Percentiles rank a stretch among this genome's conserved stretches.
phyloP scores from a whole-genome alignment of 805 yeast genomes.

The Candida methanosorbosa region DNA sequence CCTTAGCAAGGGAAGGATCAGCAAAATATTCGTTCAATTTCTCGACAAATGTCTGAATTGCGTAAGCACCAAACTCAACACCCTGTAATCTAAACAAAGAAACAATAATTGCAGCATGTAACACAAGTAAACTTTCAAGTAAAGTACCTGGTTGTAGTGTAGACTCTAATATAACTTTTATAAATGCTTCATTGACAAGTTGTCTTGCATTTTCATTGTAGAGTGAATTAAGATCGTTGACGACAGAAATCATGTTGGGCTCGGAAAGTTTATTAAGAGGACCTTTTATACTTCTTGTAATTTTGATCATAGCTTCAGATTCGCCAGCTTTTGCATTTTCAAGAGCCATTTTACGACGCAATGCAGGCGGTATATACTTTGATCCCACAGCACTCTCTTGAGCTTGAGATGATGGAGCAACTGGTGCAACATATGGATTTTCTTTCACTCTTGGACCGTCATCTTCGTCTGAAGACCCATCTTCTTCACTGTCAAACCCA shows the following conservation, averaged over 20 bases:
- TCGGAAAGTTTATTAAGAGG: constrained; percentile 85
- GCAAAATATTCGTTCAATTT: constrained; percentile 40
- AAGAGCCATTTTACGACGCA: constrained; percentile 45
- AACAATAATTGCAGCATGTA: constrained; percentile 70
- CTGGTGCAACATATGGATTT: constrained; percentile 71
- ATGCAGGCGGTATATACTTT: constrained; percentile 81
- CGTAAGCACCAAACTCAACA: constrained; percentile 80
- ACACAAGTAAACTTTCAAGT: constrained; percentile 68
- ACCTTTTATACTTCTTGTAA: constrained; percentile 67
- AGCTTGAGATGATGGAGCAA: constrained; percentile 7
- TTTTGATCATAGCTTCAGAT: constrained; percentile 36
- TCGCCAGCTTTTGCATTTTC: constrained; percentile 21
- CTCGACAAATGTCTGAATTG: constrained; percentile 75
- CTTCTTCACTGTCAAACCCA: constrained; percentile 13
- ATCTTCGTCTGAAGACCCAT: constrained; percentile 14
- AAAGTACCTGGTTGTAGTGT: constrained; percentile 55
- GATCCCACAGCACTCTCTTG: constrained; percentile 18
- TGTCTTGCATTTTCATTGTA: constrained; percentile 69
- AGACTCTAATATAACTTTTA: constrained; percentile 55
- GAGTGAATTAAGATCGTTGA: constrained; percentile 55
- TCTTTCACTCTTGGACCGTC: constrained; percentile 36
- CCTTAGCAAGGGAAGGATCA: constrained; percentile 13
- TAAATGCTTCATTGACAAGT: constrained; percentile 62
- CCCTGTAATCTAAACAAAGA: constrained; percentile 77
- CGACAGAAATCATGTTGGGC: constrained; percentile 64